A percentile compares a stretch with the other conserved stretches of the same genome.
Evolutionary conservation across 2,329 filamentous ascomycete genomes (phyloP).

Genomic region (Ophiocordyceps australis): DNA sequence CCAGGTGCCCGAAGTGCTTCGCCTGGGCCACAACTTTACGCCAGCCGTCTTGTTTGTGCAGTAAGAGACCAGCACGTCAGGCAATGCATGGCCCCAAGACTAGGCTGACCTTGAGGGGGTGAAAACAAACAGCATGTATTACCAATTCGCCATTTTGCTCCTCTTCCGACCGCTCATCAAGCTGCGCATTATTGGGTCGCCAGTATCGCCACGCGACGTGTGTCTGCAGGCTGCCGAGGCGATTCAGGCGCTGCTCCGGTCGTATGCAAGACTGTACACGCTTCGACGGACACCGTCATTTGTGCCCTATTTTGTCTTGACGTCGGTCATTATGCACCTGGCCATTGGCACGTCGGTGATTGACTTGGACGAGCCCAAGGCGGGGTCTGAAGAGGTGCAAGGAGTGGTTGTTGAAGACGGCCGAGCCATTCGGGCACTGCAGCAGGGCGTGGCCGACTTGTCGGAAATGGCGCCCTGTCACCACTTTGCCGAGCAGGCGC

Average conservation of each 20-base stretch:
- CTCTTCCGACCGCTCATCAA: slow-evolving; percentile 58
- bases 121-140: slow-evolving; percentile 41
- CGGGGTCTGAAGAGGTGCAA: slow-evolving; percentile 9
- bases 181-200: slow-evolving; percentile 41
- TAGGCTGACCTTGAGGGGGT: too few relatives aligned
- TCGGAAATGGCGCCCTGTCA: slow-evolving; percentile 43
- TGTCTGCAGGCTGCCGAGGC: slow-evolving; percentile 44
- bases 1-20: slow-evolving; percentile 42
- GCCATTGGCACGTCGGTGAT: slow-evolving; percentile 25
- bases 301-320: slow-evolving; percentile 43
- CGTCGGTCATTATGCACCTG: slow-evolving; percentile 41
- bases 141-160: slow-evolving; percentile 52
- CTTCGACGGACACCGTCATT: slow-evolving; percentile 40
- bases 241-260: slow-evolving; percentile 34
- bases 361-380: slow-evolving; percentile 2
- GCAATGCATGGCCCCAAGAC: too few relatives aligned
- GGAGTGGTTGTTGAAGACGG: slow-evolving; percentile 16
- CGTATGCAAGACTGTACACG: slow-evolving; percentile 40
- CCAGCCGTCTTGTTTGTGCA: slow-evolving; percentile 58
- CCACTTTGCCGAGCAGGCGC: slow-evolving; percentile 40
- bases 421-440: slow-evolving; percentile 24
- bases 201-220: slow-evolving; percentile 44
- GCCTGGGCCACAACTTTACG: slow-evolving; percentile 49
- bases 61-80: too few relatives aligned
- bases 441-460: slow-evolving; percentile 36